Percentiles rank a stretch among this genome's conserved stretches.
Conservation (phyloP, 352 stramenopile genomes). For the Phytophthora lateralis region DNA sequence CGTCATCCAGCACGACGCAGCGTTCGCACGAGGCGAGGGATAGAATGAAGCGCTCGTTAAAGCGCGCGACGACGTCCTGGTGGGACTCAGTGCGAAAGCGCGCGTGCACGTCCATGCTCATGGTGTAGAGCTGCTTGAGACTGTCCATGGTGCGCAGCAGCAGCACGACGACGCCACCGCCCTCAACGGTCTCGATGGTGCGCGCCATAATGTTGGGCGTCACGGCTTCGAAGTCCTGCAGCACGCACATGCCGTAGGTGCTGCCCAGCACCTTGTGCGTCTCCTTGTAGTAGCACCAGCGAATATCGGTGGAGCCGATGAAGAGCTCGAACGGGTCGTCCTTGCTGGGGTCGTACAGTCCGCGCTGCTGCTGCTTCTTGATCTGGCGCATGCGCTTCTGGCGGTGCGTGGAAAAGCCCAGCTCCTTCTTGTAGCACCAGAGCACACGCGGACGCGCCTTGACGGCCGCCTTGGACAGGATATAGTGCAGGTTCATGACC, state of each 20-base stretch:
- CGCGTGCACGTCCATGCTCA: slow-evolving; percentile 97
- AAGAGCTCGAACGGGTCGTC: slow-evolving; percentile 99
- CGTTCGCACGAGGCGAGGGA: slow-evolving; percentile 94
- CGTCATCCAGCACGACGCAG: slow-evolving; percentile 99
- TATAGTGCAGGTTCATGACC: slow-evolving; percentile 99
- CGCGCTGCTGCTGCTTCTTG: slow-evolving; percentile 94
- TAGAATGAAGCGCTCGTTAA: slow-evolving; percentile 99
- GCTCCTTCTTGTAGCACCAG: slow-evolving; percentile 99
- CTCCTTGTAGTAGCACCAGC: slow-evolving; percentile 99
- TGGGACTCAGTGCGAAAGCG: slow-evolving; percentile 93
- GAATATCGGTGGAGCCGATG: slow-evolving; percentile 97
- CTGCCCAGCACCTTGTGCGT: slow-evolving; percentile 98
- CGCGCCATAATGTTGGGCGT: slow-evolving; percentile 99
- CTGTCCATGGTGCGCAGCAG: slow-evolving; percentile 98
- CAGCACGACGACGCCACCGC: slow-evolving; percentile 97
- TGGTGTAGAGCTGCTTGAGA: slow-evolving; percentile 99
- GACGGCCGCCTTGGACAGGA: slow-evolving; percentile 95
- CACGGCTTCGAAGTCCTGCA: slow-evolving; percentile 99
- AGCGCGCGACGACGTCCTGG: slow-evolving; percentile 96
- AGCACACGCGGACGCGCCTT: slow-evolving; percentile 96
- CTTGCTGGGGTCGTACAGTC: slow-evolving; percentile 91
- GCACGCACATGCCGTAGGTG: slow-evolving; percentile 98
- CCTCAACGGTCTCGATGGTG: slow-evolving; percentile 99
- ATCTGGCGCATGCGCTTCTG: slow-evolving; percentile 95
- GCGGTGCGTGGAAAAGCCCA: slow-evolving; percentile 98